phyloP scores from a whole-genome alignment of 1,284 basidiomycete genomes.

The Bondarzewia mesenterica region DNA sequence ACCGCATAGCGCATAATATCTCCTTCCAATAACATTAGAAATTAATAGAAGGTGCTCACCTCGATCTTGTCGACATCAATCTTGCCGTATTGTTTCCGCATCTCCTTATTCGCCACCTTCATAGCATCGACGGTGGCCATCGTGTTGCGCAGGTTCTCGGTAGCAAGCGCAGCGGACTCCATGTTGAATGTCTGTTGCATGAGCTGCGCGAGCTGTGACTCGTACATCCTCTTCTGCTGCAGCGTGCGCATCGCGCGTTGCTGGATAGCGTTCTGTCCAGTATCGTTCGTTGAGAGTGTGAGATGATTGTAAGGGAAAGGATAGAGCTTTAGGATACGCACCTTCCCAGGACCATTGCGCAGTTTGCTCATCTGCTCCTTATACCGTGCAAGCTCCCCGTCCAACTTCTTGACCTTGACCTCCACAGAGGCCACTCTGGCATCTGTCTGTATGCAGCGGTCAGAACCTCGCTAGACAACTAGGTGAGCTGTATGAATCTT shows the following conservation, averaged over 20 bases:
- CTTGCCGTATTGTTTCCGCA: constrained; percentile 96
- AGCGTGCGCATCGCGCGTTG: constrained; percentile 91
- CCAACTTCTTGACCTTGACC: constrained; percentile 95
- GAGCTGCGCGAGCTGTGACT: constrained; percentile 84
- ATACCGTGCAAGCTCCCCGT: constrained; percentile 88
- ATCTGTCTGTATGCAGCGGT: constrained; percentile 62
- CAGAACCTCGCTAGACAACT: constrained; percentile 1
- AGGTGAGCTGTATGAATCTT: constrained; percentile 21
- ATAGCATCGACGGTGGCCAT: constrained; percentile 99
- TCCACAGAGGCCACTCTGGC: constrained; percentile 84
- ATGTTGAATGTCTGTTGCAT: constrained; percentile 98
- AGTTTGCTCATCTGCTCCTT: constrained; percentile 97
- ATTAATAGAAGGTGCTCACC: constrained; percentile 35
- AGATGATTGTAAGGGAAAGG: neutral
- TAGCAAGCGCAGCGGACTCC: constrained; percentile 93
- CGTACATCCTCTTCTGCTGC: constrained; percentile 96
- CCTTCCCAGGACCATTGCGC: constrained; percentile 93
- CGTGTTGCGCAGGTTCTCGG: constrained; percentile 96
- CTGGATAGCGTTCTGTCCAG: constrained; percentile 78
- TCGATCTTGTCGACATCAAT: constrained; percentile 99
- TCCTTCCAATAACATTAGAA: neutral
- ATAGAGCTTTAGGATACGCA: constrained; percentile 23
- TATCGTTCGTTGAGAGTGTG: neutral
- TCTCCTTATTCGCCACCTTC: constrained; percentile 95
- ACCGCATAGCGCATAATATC: neutral